Evolutionary conservation across 2,329 filamentous ascomycete species (phyloP).

Genomic region (Mycosphaerella sp.): DNA sequence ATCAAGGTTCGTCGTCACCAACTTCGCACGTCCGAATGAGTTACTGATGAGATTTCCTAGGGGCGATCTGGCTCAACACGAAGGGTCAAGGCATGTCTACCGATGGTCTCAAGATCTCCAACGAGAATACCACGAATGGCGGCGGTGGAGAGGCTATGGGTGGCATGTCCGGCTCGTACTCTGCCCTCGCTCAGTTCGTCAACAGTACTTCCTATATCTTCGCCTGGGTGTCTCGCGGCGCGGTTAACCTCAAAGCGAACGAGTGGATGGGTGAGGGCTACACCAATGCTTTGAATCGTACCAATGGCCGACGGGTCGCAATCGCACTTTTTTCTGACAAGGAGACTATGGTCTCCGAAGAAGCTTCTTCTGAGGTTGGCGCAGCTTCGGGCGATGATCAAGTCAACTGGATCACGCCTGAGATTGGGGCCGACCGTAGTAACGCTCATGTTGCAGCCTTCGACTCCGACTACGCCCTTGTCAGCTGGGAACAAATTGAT

Average conservation of each 20-base stretch:
- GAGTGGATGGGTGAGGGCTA: slow-evolving; percentile 54
- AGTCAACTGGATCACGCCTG: slow-evolving; percentile 53
- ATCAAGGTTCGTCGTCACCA: slow-evolving; percentile 41
- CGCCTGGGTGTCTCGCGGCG: slow-evolving; percentile 56
- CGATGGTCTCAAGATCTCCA: slow-evolving; percentile 53
- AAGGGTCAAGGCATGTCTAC: slow-evolving; percentile 50
- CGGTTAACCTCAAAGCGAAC: slow-evolving; percentile 49
- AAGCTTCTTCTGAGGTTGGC: slow-evolving; percentile 51
- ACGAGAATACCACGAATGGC: slow-evolving; percentile 57
- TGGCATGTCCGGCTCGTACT: slow-evolving; percentile 59
- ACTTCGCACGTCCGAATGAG: background rate
- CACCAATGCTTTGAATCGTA: slow-evolving; percentile 48
- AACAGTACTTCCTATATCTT: slow-evolving; percentile 52
- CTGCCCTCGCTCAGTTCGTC: slow-evolving; percentile 49
- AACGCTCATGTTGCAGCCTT: slow-evolving; percentile 55
- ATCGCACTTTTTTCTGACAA: slow-evolving; percentile 54
- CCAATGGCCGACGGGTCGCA: slow-evolving; percentile 54
- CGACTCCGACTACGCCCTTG: slow-evolving; percentile 46
- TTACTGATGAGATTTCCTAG: background rate
- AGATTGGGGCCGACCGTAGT: slow-evolving; percentile 45
- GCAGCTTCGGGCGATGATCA: slow-evolving; percentile 49
- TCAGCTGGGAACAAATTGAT: slow-evolving; percentile 57
- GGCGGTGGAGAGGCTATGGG: slow-evolving; percentile 53
- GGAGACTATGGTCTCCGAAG: slow-evolving; percentile 47
- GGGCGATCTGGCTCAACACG: slow-evolving; percentile 59